Evolutionary conservation across 805 yeast species (phyloP), one percentile per base, ranked within the genome.

Genomic region (Metschnikowia koreensis): DNA sequence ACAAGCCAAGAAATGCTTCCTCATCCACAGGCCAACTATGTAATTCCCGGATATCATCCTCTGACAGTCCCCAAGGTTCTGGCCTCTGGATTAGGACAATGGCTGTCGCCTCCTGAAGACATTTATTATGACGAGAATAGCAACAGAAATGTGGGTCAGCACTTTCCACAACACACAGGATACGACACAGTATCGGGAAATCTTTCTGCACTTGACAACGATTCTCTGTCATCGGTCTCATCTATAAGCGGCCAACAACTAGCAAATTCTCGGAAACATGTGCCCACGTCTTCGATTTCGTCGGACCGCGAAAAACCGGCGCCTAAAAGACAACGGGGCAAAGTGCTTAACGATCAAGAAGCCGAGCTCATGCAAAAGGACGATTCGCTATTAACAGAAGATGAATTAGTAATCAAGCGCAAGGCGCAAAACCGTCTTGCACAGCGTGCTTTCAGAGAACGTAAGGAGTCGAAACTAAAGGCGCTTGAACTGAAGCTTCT

Each of bases 401-500:
- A 66, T 17, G 74, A 82, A 53, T 60, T 81, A 6, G 76, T 76
- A 16, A 71, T 77, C 56, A 83, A 81, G 65, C 78, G 88, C 47
- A 87, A 83, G 63, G 90, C 89, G 2, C 94, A 86, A 65, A 88
- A 89, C 64, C 74, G 96, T 61, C 92, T 92, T 10, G 96, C 96
- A 1, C 96, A 89, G 69, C 75, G 91, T 58, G 96, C 96, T 2
- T 89, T 87, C 67, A 74, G 96, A 54, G 92, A 88, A 66, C 81
- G 96, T 46, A 87, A 86, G 66, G 94, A 87, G 65, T 81, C 81
- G 46, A 83, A 80, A 59, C 68, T 87, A 54, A 85, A 84, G 63
- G 91, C 86, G 59, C 73, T 89, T 41, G 85, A 86, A 57, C 68
- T 68, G 3, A 83, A 82, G 64, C 69, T 89, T 54, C 68, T 71